phyloP scores from a whole-genome alignment of 306 rosid genomes.

The Medicago truncatula region DNA sequence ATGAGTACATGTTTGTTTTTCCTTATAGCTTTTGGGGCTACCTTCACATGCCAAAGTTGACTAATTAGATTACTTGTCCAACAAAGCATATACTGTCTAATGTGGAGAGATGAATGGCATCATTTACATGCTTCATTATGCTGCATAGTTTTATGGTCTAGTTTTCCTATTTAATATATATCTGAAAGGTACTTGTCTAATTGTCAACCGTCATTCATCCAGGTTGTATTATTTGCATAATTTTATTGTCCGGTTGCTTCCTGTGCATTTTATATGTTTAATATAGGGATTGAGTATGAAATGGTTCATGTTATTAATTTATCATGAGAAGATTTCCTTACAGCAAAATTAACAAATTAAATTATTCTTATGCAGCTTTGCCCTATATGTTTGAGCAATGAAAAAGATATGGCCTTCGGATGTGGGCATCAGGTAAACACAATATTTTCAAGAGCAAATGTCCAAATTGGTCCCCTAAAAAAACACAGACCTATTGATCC shows the following conservation, averaged over 20 bases:
- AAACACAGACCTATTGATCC: not conserved
- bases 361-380: slow-evolving; percentile 67
- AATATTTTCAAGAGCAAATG: not conserved
- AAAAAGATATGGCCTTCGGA: slow-evolving; percentile 95
- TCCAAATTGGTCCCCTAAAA: not conserved
- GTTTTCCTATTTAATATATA: not conserved
- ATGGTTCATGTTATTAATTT: slow-evolving; percentile 18
- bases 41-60: slow-evolving; percentile 26
- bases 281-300: slow-evolving; percentile 14
- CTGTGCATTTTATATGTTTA: slow-evolving; percentile 6
- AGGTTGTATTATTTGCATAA: slow-evolving; percentile 24
- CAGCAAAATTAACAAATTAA: slow-evolving; percentile 28
- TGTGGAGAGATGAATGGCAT: slow-evolving; percentile 5
- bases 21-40: slow-evolving; percentile 2
- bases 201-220: slow-evolving; percentile 17
- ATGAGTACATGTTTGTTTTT: not conserved
- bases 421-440: slow-evolving; percentile 92
- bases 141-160: slow-evolving; percentile 3
- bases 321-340: not conserved
- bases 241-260: not conserved
- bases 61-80: slow-evolving; percentile 10
- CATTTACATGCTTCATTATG: slow-evolving; percentile 5
- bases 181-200: slow-evolving; percentile 1
- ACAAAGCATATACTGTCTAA: slow-evolving; percentile 18
- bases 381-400: slow-evolving; percentile 77